Evolutionary conservation across 1,284 basidiomycete genomes (phyloP).

Genomic region (Neotropicomus parvogracilis): DNA sequence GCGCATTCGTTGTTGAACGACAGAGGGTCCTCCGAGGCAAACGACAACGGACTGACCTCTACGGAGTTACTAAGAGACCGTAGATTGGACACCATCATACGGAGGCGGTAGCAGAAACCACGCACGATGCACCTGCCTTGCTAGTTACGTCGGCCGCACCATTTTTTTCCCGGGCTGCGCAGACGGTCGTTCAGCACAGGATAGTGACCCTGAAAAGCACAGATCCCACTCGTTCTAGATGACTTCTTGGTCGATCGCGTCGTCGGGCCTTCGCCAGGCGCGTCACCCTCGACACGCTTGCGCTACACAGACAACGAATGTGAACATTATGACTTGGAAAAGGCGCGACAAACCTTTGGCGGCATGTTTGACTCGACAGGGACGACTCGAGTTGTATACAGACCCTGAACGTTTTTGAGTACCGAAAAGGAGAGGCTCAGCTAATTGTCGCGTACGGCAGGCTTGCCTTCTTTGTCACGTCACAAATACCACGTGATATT

Average conservation of each 20-base stretch:
- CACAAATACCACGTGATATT: slow-evolving; percentile 18
- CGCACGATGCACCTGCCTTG: slow-evolving; percentile 21
- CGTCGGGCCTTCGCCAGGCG: slow-evolving; percentile 26
- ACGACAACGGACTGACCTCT: slow-evolving; percentile 22
- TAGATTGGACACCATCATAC: slow-evolving; percentile 6
- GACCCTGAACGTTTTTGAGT: slow-evolving; percentile 4
- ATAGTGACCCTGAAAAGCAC: slow-evolving; percentile 3
- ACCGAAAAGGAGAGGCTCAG: slow-evolving; percentile 11
- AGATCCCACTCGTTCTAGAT: slow-evolving; percentile 32
- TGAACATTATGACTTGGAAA: neutral
- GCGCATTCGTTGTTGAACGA: neutral
- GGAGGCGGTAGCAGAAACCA: slow-evolving; percentile 10
- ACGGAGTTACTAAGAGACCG: slow-evolving; percentile 11
- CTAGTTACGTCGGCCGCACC: slow-evolving; percentile 5
- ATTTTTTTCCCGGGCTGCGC: slow-evolving; percentile 20
- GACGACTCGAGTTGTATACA: neutral
- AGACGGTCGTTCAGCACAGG: slow-evolving; percentile 1
- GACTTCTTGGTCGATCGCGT: slow-evolving; percentile 50
- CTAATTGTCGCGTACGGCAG: slow-evolving; percentile 25
- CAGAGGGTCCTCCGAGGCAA: neutral
- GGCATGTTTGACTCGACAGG: slow-evolving; percentile 35
- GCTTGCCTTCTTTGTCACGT: neutral
- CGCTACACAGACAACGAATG: slow-evolving; percentile 31
- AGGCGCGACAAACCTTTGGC: slow-evolving; percentile 38
- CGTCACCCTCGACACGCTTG: slow-evolving; percentile 37